These are phyloP conservation scores for Isoetes taiwanensis DNA, from an alignment of 75 land plant species.

Conservation along the genomic window DNA sequence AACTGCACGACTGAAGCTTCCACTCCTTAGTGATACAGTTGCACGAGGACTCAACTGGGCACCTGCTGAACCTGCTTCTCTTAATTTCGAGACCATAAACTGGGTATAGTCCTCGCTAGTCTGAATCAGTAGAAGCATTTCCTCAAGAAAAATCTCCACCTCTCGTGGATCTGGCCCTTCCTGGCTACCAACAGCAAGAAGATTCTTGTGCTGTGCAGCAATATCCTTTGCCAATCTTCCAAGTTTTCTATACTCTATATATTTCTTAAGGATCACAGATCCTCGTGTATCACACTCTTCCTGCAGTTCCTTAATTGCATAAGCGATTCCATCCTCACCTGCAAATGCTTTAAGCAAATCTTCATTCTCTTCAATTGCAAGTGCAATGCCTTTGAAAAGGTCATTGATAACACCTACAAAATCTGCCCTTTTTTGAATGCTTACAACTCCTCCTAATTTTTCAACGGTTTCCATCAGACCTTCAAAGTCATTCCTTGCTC, in stretches of 20 bases:
- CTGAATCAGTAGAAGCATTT: slow-evolving; percentile 61
- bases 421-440: slow-evolving; percentile 18
- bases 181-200: slow-evolving; percentile 31
- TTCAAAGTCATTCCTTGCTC: slow-evolving; percentile 53
- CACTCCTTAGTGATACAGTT: slow-evolving; percentile 43
- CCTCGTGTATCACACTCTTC: slow-evolving; percentile 88
- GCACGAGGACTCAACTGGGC: slow-evolving; percentile 57
- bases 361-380: slow-evolving; percentile 72
- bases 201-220: slow-evolving; percentile 46
- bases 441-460: slow-evolving; percentile 8
- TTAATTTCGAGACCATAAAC: slow-evolving; percentile 61
- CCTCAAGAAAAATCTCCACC: slow-evolving; percentile 71
- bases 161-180: slow-evolving; percentile 88
- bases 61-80: slow-evolving; percentile 50
- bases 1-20: slow-evolving; percentile 37
- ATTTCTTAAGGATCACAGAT: slow-evolving; percentile 44
- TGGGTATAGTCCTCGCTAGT: slow-evolving; percentile 81
- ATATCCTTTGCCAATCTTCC: slow-evolving; percentile 52
- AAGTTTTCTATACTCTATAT: slow-evolving; percentile 57
- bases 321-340: slow-evolving; percentile 79
- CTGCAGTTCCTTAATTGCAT: slow-evolving; percentile 72
- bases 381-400: slow-evolving; percentile 71
- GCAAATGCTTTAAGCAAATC: slow-evolving; percentile 48
- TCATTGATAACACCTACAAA: slow-evolving; percentile 56
- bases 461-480: slow-evolving; percentile 41